Evolutionary conservation across 768 basidiomycete species (phyloP), one percentile per base, ranked within the genome.

Genomic region (Phaeotremella fagi): DNA sequence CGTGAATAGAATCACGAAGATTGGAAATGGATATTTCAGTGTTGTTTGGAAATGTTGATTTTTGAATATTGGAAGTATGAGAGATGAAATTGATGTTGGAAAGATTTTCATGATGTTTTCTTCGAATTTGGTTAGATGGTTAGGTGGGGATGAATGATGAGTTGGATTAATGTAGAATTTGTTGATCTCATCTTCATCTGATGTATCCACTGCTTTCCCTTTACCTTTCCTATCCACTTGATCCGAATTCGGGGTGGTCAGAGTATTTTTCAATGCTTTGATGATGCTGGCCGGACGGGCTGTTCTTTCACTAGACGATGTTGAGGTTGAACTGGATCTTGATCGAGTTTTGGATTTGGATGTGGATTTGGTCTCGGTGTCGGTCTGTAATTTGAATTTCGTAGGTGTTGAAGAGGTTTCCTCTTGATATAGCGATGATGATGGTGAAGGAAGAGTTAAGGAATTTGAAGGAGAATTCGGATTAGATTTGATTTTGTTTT

Each of bases 271-370:
- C n/a, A n/a, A n/a, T n/a, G n/a, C n/a, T n/a, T n/a, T n/a, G n/a
- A n/a, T n/a, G n/a, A n/a, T n/a, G n/a, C 31, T 43, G 7, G 22
- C 14, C 15, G 65, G 65, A 37, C 61, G 48, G 22, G 65, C 65
- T 11, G 65, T 67, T 2, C 49, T 37, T 54, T 67, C 65, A 35
- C 59, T 61, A 0, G 65, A 67, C 48, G 61, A 63, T 16, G 38
- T 37, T 29, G 46, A 52, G 24, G 36, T 46, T 27, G 56, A 48
- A 18, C 55, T 47, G 1, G 42, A 50, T 27, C 50, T 46, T 4
- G 42, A 25, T 22, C 23, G 29, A 24, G 16, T 37, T 36, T 20
- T 35, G n/a, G n/a, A n/a, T n/a, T n/a, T n/a, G n/a, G n/a, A n/a
- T n/a, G n/a, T n/a, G n/a, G n/a, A n/a, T n/a, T n/a, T n/a, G n/a